A percentile compares a stretch with the other conserved stretches of the same genome.
These are phyloP conservation scores for Fusarium beomiforme DNA, from an alignment of 2,329 filamentous ascomycete genomes.

Conservation along the genomic window DNA sequence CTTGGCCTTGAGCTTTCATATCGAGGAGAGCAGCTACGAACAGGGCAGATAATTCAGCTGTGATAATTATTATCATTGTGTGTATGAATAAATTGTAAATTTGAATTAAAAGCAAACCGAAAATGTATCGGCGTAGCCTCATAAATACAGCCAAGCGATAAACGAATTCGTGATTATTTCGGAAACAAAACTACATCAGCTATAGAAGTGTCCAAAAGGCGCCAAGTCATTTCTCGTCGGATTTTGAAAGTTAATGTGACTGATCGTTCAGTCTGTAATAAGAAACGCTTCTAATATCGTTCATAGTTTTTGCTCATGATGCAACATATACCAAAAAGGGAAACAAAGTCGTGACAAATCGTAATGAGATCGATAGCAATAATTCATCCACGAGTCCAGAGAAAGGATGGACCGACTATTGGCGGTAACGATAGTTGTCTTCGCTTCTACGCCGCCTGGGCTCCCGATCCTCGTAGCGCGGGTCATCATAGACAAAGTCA, in stretches of 20 bases:
- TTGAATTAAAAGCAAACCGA: background rate
- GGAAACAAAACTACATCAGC: background rate
- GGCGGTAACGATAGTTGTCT: slow-evolving; percentile 37
- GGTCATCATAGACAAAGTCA: slow-evolving; percentile 45
- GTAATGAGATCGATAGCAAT: slow-evolving; percentile 3
- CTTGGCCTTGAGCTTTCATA: background rate
- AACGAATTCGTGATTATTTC: background rate
- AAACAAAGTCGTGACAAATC: slow-evolving; percentile 20
- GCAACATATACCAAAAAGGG: background rate
- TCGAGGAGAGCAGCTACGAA: background rate
- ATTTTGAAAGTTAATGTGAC: background rate
- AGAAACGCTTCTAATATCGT: background rate
- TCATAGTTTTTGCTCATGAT: background rate
- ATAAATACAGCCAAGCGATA: background rate
- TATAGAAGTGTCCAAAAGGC: background rate
- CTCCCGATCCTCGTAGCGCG: slow-evolving; percentile 42
- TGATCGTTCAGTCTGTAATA: background rate
- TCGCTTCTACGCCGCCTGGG: slow-evolving; percentile 39
- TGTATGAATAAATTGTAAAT: background rate
- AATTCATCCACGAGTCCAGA: background rate
- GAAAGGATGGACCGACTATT: slow-evolving; percentile 14
- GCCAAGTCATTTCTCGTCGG: slow-evolving; percentile 31
- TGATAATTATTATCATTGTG: background rate
- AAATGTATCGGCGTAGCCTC: background rate
- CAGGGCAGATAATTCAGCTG: background rate